Base-by-base conservation (phyloP, 805 yeast species). In the Nakazawaea anatomiae region DNA sequence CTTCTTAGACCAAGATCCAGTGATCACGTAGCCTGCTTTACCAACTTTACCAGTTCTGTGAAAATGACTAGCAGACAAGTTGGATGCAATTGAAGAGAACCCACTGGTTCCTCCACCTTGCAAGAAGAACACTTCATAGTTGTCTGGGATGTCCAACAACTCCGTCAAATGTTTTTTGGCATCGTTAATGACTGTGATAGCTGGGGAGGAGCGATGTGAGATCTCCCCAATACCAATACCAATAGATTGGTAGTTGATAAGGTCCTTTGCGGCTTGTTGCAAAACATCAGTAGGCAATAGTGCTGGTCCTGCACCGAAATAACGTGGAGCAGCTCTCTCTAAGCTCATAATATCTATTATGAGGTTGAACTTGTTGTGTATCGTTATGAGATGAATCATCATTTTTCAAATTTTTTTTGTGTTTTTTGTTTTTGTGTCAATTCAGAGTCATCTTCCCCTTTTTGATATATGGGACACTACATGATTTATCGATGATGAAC, bases 261-360 rank as follows among this genome's bases (percentile, higher is more conserved):
- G 73, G 65, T 94, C 98, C 34, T 67, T 64, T 1, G 97, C 96
- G 5, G 97, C 96, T 70, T 88, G 85, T 69, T 89, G 85, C 50
- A 94, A 76, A 2, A 92, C 98, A 4, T 69, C 62, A 3, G 92
- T 82, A 35, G 98, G 97, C 42, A 94, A 75, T 48, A 84, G 77
- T 1, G 99, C 99, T 46, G 99, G 99, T 11, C 99, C 99, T n/a
- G 99, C 98, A 52, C 98, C 99, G 62, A 89, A 94, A 66, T 94
- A 88, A 62, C 80, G 73, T 51, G 90, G 89, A 61, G 83, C 83
- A 65, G 76, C 83, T 72, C 92, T 80, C 44, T 79, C 76, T 49
- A 83, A 67, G 10, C 76, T 43, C 51, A 47, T 47, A 2, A 8
- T 43, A 4, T 29, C 3, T 32, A n/a, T 14, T 12, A 31, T 14